Base-by-base conservation (phyloP, 495 filamentous ascomycete species). In the Ramalina intermedia region DNA sequence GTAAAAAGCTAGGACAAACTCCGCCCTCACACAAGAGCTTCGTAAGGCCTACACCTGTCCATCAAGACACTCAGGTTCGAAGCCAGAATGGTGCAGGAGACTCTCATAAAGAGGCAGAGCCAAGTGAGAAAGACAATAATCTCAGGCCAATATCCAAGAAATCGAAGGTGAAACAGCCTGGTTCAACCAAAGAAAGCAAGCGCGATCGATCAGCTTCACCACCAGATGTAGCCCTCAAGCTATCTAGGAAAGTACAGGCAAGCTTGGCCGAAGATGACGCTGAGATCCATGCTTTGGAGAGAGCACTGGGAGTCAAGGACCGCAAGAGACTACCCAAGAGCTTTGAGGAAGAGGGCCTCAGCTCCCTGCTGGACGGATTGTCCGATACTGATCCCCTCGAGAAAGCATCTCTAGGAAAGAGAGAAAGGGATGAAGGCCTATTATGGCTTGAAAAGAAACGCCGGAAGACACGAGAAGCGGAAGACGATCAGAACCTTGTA, bases 261-360 rank as follows among this genome's bases (percentile, higher is more conserved):
- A 81, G 75, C 52, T 65, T 96, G 18, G 69, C 66, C 0, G 66
- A 80, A 45, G 91, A 96, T 48, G 86, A 96, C 56, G 80, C 76
- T 3, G 85, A 95, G 52, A 96, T 98, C 58, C 80, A 83, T 14
- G 84, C 79, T 8, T 63, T 96, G 49, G 93, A 98, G 66, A 86
- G 80, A 67, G 93, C 85, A 58, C 70, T 98, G 36, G 89, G 89
- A 1, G 66, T 96, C 12, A 95, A 84, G 62, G 76, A 76, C 17
- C 84, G 82, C 46, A 90, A 83, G 51, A 80, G 74, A 39, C 64
- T 83, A 13, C 79, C 85, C 0, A 83, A 87, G 56, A 72, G 78
- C 0, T 87, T 85, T 50, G 69, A 75, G n/a, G 87, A 96, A 7
- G 89, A 94, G 60, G 93, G 89, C 0, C 65, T 96, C 13, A 85